phyloP scores from a whole-genome alignment of 768 basidiomycete species.

The Albatrellus ellisii region DNA sequence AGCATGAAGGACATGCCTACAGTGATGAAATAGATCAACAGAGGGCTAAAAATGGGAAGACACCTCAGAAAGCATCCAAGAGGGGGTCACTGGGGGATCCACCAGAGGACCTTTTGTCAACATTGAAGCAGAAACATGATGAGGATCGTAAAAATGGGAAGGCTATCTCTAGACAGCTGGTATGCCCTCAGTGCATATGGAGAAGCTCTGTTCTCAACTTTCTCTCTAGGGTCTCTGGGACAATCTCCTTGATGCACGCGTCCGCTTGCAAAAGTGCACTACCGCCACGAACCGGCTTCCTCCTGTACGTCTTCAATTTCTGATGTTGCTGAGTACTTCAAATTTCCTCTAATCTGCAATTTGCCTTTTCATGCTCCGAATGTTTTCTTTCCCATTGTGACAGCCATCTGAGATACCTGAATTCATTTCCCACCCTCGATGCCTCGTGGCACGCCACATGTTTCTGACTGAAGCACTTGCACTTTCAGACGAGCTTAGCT shows the following conservation, averaged over 20 bases:
- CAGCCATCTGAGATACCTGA: slow-evolving; percentile 22
- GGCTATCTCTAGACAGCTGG: slow-evolving; percentile 75
- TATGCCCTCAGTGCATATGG: slow-evolving; percentile 23
- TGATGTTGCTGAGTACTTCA: neutral
- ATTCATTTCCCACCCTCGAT: slow-evolving; percentile 22
- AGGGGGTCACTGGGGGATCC: no score
- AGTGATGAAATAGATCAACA: no score
- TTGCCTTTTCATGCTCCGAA: slow-evolving; percentile 13
- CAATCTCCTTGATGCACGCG: slow-evolving; percentile 77
- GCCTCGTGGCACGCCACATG: slow-evolving; percentile 31
- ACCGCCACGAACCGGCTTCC: slow-evolving; percentile 54
- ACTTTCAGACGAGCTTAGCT: slow-evolving; percentile 55
- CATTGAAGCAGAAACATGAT: slow-evolving; percentile 45
- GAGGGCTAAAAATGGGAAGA: no score
- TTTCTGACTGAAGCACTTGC: slow-evolving; percentile 47
- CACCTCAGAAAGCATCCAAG: no score
- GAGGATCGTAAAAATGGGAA: slow-evolving; percentile 72
- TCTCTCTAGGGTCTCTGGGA: slow-evolving; percentile 88
- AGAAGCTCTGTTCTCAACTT: neutral
- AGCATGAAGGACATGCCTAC: no score
- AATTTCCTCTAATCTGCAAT: no score
- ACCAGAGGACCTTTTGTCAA: slow-evolving; percentile 40
- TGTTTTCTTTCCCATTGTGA: no score
- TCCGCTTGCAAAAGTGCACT: slow-evolving; percentile 77
- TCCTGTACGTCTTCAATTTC: slow-evolving; percentile 41